Conservation (phyloP, 1,284 basidiomycete species). For the Rhodotorula sp. region DNA sequence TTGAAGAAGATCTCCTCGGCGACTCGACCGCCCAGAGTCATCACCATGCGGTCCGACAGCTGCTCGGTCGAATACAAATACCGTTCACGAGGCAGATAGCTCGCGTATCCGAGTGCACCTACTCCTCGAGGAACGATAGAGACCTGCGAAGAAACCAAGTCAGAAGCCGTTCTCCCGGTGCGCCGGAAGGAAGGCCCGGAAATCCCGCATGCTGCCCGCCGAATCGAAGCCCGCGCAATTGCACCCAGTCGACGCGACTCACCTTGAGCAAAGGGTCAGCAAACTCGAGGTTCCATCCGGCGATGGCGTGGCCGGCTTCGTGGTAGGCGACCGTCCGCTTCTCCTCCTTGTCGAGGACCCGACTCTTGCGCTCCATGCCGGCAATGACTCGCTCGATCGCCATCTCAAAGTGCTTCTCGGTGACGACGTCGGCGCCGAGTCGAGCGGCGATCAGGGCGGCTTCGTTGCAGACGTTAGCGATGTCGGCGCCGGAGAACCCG, state of each 20-base stretch:
- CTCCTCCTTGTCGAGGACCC: slow-evolving; percentile 90
- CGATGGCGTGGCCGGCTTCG: slow-evolving; percentile 97
- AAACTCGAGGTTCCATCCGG: slow-evolving; percentile 97
- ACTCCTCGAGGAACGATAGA: slow-evolving; percentile 97
- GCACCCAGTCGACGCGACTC: background rate
- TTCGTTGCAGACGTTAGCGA: slow-evolving; percentile 98
- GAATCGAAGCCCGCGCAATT: no score
- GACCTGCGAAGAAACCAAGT: slow-evolving; percentile 54
- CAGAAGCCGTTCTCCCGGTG: no score
- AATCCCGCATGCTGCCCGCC: background rate
- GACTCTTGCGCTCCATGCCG: slow-evolving; percentile 91
- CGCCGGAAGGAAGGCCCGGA: background rate
- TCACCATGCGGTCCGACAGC: slow-evolving; percentile 92
- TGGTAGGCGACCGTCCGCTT: slow-evolving; percentile 99
- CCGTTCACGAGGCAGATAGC: slow-evolving; percentile 94
- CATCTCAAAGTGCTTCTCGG: slow-evolving; percentile 87
- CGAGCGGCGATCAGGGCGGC: slow-evolving; percentile 94
- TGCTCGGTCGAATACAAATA: slow-evolving; percentile 95
- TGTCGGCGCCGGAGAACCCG: slow-evolving; percentile 97
- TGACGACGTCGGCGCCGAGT: slow-evolving; percentile 72
- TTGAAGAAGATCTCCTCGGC: slow-evolving; percentile 99
- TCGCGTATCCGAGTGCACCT: slow-evolving; percentile 91
- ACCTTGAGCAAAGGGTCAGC: slow-evolving; percentile 90
- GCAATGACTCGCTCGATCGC: slow-evolving; percentile 98
- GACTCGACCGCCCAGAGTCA: slow-evolving; percentile 98